Evolutionary conservation across 2,329 filamentous ascomycete species (phyloP).

Genomic region (Sordariomycetes sp.): DNA sequence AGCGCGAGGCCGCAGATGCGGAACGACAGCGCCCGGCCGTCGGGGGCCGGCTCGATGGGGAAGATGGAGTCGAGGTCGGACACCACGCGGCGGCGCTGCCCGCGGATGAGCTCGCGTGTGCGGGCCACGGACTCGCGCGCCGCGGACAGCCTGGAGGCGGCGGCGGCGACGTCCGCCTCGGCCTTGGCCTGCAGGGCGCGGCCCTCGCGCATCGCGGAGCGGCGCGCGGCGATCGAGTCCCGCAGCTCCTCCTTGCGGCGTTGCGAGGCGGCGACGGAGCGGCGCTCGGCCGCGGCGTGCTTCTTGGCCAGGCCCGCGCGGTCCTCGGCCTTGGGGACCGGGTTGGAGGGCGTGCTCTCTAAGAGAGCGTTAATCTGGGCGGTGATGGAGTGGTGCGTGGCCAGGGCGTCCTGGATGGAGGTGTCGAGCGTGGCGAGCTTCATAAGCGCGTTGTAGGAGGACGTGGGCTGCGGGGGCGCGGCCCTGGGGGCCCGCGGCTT

Average conservation of each 20-base stretch:
- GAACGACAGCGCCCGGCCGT: conserved; percentile 59
- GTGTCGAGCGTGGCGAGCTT: conserved; percentile 79
- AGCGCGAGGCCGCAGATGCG: conserved; percentile 70
- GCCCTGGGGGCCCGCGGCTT: conserved; percentile 35
- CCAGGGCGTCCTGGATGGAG: conserved; percentile 81
- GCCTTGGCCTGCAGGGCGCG: conserved; percentile 47
- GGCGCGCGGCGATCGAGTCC: conserved; percentile 53
- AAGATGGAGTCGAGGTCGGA: conserved; percentile 73
- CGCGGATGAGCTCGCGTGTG: conserved; percentile 57
- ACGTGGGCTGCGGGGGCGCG: conserved; percentile 44
- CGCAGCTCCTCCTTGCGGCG: conserved; percentile 57
- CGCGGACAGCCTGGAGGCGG: conserved; percentile 44
- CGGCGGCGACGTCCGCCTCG: conserved; percentile 34
- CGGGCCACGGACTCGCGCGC: conserved; percentile 43
- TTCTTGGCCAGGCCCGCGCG: conserved; percentile 33
- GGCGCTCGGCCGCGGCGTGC: conserved; percentile 53
- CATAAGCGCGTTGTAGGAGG: conserved; percentile 82
- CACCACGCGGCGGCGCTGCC: conserved; percentile 82
- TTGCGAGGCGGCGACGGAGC: conserved; percentile 50
- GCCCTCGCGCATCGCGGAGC: conserved; percentile 57
- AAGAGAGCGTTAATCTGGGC: conserved; percentile 63
- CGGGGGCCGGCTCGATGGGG: conserved; percentile 57
- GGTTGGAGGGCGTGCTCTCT: conserved; percentile 25
- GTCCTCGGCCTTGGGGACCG: conserved; percentile 37
- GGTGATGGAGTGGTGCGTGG: conserved; percentile 63